Conservation (phyloP, 768 basidiomycete species). For the Plicaturopsis crispa region DNA sequence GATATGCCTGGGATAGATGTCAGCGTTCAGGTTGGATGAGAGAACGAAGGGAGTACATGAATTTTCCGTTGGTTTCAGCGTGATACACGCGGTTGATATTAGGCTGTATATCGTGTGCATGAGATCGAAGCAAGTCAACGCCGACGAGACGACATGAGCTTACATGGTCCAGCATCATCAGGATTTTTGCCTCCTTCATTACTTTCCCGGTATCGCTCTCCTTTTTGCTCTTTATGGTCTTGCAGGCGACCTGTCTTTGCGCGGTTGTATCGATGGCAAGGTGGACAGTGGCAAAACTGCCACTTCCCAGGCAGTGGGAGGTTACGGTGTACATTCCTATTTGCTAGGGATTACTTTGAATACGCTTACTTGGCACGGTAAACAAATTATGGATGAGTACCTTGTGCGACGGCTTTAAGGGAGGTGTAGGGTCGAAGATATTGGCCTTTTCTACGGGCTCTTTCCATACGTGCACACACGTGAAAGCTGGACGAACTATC, state of each 20-base stretch:
- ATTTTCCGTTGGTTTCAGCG: constrained; percentile 53
- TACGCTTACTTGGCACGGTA: too few species aligned
- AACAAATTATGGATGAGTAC: too few species aligned
- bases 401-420: constrained; percentile 44
- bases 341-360: constrained; percentile 34
- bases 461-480: constrained; percentile 53
- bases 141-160: constrained; percentile 11
- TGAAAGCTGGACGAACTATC: constrained; percentile 41
- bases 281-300: constrained; percentile 78
- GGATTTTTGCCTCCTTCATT: constrained; percentile 73
- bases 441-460: constrained; percentile 43
- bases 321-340: constrained; percentile 69
- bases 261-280: constrained; percentile 60
- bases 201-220: constrained; percentile 52
- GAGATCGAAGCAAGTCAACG: not conserved
- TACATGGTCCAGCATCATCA: constrained; percentile 68
- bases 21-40: constrained; percentile 2
- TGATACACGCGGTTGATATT: constrained; percentile 77
- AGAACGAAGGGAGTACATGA: constrained; percentile 34
- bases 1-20: constrained; percentile 47
- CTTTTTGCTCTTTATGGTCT: constrained; percentile 63
- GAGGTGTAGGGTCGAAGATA: constrained; percentile 58
- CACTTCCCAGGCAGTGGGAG: constrained; percentile 72
- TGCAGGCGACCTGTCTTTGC: constrained; percentile 75
- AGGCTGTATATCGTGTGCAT: constrained; percentile 36